phyloP scores from a whole-genome alignment of 176 grass and related monocot genomes.

The Oryza brachyantha region DNA sequence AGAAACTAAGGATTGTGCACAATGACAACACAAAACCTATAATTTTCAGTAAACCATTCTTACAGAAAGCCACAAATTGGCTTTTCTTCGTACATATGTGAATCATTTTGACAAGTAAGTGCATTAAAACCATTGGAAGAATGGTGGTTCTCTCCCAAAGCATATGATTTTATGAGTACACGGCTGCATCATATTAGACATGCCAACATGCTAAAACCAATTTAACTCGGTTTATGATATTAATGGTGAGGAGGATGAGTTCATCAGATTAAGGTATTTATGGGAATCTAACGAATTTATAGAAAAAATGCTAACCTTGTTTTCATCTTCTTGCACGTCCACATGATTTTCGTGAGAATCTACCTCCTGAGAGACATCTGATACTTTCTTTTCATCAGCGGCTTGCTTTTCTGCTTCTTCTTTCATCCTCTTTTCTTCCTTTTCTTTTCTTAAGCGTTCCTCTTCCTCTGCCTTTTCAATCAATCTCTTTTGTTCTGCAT shows the following conservation, averaged over 20 bases:
- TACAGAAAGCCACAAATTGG: not conserved
- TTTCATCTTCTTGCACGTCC: constrained; percentile 38
- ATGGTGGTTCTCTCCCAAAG: not conserved
- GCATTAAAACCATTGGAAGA: not conserved
- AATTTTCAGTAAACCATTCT: not conserved
- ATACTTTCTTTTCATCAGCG: constrained; percentile 37
- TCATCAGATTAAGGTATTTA: constrained; percentile 5
- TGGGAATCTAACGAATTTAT: constrained; percentile 20
- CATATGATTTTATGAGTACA: constrained; percentile 15
- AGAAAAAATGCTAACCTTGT: constrained; percentile 49
- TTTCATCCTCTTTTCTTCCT: constrained; percentile 87
- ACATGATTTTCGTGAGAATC: constrained; percentile 37
- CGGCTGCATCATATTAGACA: constrained; percentile 8
- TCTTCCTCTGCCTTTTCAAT: constrained; percentile 93
- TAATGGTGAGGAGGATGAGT: not conserved
- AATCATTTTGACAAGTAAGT: constrained; percentile 17
- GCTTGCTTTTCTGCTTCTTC: constrained; percentile 72
- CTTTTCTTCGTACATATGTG: not conserved
- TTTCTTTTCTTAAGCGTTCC: constrained; percentile 80
- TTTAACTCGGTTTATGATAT: constrained; percentile 7
- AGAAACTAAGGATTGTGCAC: not conserved
- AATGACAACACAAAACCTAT: not conserved
- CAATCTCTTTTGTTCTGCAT: constrained; percentile 80
- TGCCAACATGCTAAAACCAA: not conserved
- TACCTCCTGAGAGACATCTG: constrained; percentile 44